Conservation (phyloP, 2,329 filamentous ascomycete genomes). For the Xenoacremonium recifei region DNA sequence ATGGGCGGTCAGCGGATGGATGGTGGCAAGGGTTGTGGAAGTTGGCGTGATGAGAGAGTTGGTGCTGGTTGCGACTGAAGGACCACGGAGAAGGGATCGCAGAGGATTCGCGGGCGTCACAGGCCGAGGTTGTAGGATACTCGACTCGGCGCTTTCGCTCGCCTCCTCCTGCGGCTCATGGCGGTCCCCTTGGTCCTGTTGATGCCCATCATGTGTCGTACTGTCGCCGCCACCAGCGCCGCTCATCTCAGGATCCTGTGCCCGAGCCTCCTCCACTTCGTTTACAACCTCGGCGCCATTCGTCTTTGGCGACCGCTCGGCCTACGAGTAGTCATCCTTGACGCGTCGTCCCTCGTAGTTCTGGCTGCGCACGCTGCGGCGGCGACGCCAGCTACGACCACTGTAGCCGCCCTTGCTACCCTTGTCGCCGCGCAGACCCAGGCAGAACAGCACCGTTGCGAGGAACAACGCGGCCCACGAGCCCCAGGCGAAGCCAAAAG, state of each 20-base stretch:
- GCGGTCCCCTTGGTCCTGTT: no score
- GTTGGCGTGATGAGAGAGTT: no score
- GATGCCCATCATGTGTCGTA: no score
- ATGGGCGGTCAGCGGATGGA: no score
- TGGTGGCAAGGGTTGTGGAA: no score
- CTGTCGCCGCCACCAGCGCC: neutral
- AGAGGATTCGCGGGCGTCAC: no score
- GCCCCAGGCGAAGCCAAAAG: conserved; percentile 77
- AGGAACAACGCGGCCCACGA: conserved; percentile 66
- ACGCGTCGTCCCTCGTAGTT: conserved; percentile 53
- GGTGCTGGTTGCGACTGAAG: no score
- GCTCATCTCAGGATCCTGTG: neutral
- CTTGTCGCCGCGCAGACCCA: conserved; percentile 55
- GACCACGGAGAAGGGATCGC: no score
- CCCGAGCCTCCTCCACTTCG: neutral
- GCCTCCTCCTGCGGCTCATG: no score
- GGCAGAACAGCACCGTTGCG: conserved; percentile 65
- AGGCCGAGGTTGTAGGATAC: no score
- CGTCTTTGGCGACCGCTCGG: conserved; percentile 1
- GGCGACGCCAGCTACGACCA: conserved; percentile 32
- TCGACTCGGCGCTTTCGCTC: no score
- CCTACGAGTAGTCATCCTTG: conserved; percentile 68
- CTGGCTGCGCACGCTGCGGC: conserved; percentile 36
- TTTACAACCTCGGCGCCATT: neutral
- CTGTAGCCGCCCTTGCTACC: conserved; percentile 26